A percentile compares a stretch with the other conserved stretches of the same genome.
phyloP scores from a whole-genome alignment of 1,139 yeast species.

The Diutina siamensis region DNA sequence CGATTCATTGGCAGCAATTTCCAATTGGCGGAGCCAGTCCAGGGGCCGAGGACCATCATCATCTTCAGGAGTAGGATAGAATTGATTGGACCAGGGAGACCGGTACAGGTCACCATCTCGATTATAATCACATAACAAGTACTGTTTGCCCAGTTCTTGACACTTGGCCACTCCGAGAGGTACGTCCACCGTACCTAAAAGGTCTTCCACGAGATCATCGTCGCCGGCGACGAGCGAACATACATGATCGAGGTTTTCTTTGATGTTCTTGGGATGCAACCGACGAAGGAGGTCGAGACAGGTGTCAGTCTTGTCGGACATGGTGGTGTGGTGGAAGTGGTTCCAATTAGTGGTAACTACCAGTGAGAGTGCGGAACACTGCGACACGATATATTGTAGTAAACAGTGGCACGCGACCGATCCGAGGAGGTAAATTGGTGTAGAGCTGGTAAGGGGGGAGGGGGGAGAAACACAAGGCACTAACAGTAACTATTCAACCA shows the following conservation, averaged over 20 bases:
- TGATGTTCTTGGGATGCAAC: constrained; percentile 63
- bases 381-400: neutral
- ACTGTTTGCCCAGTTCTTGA: constrained; percentile 49
- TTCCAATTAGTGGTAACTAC: neutral
- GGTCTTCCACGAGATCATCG: constrained; percentile 68
- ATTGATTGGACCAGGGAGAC: constrained; percentile 84
- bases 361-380: neutral
- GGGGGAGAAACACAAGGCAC: too few relatives aligned
- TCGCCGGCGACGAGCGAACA: constrained; percentile 58
- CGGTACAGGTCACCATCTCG: constrained; percentile 89
- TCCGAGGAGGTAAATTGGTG: neutral
- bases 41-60: constrained; percentile 63
- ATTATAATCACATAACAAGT: constrained; percentile 84
- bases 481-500: too few relatives aligned
- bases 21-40: constrained; percentile 55
- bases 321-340: neutral
- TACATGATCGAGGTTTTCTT: constrained; percentile 50
- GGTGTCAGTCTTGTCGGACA: constrained; percentile 38
- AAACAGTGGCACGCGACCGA: neutral
- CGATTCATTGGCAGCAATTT: constrained; percentile 75
- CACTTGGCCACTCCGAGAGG: constrained; percentile 61
- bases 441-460: neutral
- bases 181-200: constrained; percentile 77
- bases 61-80: constrained; percentile 50
- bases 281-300: constrained; percentile 81